Conservation (phyloP, 2,329 filamentous ascomycete genomes). For the Talaromyces funiculosus region DNA sequence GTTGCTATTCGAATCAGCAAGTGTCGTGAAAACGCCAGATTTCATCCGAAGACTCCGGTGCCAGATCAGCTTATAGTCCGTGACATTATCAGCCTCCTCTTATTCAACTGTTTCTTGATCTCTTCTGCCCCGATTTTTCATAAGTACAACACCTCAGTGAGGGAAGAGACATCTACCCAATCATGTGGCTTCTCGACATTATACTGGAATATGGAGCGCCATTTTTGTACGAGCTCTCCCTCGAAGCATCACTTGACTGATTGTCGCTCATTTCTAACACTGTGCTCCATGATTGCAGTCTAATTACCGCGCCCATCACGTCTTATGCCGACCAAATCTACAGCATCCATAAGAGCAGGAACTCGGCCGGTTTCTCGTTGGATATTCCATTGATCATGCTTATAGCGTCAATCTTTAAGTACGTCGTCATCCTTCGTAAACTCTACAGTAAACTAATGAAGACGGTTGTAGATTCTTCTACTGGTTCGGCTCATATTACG, state of each 20-base stretch:
- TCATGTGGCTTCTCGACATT: conserved; percentile 36
- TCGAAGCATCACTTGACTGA: neutral
- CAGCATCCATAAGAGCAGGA: conserved; percentile 55
- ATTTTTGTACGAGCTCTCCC: conserved; percentile 39
- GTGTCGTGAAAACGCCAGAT: neutral
- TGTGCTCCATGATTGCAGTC: conserved; percentile 32
- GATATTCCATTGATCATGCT: conserved; percentile 65
- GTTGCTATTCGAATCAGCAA: neutral
- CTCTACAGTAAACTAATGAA: neutral
- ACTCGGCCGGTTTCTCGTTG: conserved; percentile 59
- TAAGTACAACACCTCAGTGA: neutral
- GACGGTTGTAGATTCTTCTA: conserved; percentile 50
- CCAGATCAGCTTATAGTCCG: neutral
- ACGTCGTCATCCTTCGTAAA: conserved; percentile 15
- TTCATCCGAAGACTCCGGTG: neutral
- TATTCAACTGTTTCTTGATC: neutral
- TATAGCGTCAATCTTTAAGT: conserved; percentile 59
- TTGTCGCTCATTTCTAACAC: neutral
- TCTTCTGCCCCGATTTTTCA: too few species aligned
- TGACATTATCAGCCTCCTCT: neutral
- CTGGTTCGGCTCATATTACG: conserved; percentile 60
- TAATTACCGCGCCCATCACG: conserved; percentile 58
- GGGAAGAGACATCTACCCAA: neutral
- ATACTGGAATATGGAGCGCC: conserved; percentile 45
- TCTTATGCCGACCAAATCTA: conserved; percentile 64